phyloP scores from a whole-genome alignment of 1,284 basidiomycete species.

The Naganishia liquefaciens region DNA sequence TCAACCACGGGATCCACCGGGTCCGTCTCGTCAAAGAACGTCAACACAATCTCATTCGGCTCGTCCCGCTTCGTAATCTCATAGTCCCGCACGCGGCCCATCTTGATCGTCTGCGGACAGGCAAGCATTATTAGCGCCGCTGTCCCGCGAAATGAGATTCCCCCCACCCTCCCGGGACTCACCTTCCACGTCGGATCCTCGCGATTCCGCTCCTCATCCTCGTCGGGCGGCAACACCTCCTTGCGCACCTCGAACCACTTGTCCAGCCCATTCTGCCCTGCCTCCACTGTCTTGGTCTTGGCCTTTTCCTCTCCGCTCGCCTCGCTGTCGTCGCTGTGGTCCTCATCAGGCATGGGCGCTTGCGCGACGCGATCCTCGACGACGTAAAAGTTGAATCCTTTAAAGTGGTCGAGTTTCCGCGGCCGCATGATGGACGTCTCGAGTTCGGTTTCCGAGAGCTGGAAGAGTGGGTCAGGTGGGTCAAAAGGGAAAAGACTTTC shows the following conservation, averaged over 20 bases:
- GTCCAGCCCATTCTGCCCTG: constrained; percentile 21
- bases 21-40: constrained; percentile 27
- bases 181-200: constrained; percentile 28
- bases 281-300: neutral
- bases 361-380: constrained; percentile 1
- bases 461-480: neutral
- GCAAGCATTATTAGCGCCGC: too few species aligned
- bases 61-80: constrained; percentile 28
- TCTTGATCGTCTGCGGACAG: constrained; percentile 1
- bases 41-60: constrained; percentile 27
- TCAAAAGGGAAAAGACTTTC: neutral
- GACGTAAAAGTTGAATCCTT: constrained; percentile 30
- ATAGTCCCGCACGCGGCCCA: constrained; percentile 21
- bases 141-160: too few species aligned
- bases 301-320: neutral
- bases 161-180: too few species aligned
- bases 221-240: constrained; percentile 19
- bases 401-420: constrained; percentile 16
- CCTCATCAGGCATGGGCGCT: neutral
- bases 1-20: constrained; percentile 13
- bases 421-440: constrained; percentile 31
- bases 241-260: constrained; percentile 15
- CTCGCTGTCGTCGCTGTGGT: constrained; percentile 12
- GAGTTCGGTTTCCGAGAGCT: constrained; percentile 32
- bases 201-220: constrained; percentile 16